Conservation (phyloP, 805 yeast genomes). For the Cyberlindnera xylosilytica region DNA sequence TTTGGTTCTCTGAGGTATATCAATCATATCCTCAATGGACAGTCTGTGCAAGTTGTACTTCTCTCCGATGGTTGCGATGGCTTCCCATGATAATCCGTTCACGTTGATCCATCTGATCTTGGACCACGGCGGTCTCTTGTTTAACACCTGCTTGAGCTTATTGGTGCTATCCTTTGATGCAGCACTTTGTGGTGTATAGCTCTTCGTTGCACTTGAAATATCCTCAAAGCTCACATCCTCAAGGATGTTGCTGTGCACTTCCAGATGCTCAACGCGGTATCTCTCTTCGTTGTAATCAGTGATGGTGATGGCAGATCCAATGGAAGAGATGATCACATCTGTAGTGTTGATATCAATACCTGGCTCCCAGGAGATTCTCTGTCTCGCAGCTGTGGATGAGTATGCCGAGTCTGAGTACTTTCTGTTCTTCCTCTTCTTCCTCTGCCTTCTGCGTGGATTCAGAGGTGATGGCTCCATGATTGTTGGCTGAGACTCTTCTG, state of each 20-base stretch:
- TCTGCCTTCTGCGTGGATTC: conserved; percentile 1
- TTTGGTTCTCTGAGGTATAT: conserved; percentile 59
- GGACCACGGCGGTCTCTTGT: conserved; percentile 43
- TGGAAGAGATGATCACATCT: conserved; percentile 45
- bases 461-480: conserved; percentile 1
- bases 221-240: conserved; percentile 32
- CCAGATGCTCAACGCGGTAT: conserved; percentile 37
- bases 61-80: conserved; percentile 44
- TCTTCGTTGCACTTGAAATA: not conserved
- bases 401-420: conserved; percentile 35
- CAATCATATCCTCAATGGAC: conserved; percentile 61
- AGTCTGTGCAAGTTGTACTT: conserved; percentile 48
- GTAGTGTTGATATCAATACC: conserved; percentile 53
- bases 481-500: too few species aligned
- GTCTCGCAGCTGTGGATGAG: conserved; percentile 34
- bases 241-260: conserved; percentile 17
- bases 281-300: conserved; percentile 47
- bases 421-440: conserved; percentile 20
- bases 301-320: conserved; percentile 52
- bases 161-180: conserved; percentile 19
- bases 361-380: conserved; percentile 55
- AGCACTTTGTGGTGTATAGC: conserved; percentile 1
- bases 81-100: conserved; percentile 62
- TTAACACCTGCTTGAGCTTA: conserved; percentile 32
- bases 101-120: conserved; percentile 55